Evolutionary conservation across 257 asterid species (phyloP).

Genomic region (Ehretia macrophylla): DNA sequence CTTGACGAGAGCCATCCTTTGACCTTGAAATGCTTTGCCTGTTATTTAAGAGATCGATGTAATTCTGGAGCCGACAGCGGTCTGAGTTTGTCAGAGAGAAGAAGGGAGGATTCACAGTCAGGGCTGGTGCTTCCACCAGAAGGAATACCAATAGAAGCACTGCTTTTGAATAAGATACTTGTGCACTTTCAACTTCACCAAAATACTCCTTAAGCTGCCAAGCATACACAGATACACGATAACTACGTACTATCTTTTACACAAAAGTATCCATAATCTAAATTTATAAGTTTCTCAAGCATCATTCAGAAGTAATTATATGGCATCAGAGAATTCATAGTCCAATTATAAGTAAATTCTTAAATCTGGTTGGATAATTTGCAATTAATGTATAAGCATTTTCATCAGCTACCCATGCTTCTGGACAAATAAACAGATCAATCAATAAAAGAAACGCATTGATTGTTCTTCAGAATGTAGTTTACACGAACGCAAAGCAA

Average conservation of each 20-base stretch:
- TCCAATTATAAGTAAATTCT: too few relatives aligned
- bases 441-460: too few relatives aligned
- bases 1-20: slow-evolving; percentile 54
- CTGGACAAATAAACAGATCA: too few relatives aligned
- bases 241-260: not conserved
- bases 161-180: slow-evolving; percentile 58
- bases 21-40: slow-evolving; percentile 64
- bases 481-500: slow-evolving; percentile 10
- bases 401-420: too few relatives aligned
- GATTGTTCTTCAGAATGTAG: too few relatives aligned
- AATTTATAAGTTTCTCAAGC: too few relatives aligned
- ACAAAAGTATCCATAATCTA: too few relatives aligned
- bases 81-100: slow-evolving; percentile 73
- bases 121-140: slow-evolving; percentile 72
- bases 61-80: slow-evolving; percentile 57
- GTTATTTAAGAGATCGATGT: slow-evolving; percentile 57
- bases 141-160: slow-evolving; percentile 47
- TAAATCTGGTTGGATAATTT: too few relatives aligned
- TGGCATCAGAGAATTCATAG: too few relatives aligned
- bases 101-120: slow-evolving; percentile 74
- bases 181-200: slow-evolving; percentile 55
- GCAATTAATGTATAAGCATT: too few relatives aligned
- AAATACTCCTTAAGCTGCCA: slow-evolving; percentile 77
- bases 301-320: too few relatives aligned
- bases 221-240: slow-evolving; percentile 6